Evolutionary conservation across 1,284 basidiomycete species (phyloP).

Genomic region (Golubevia sp.): DNA sequence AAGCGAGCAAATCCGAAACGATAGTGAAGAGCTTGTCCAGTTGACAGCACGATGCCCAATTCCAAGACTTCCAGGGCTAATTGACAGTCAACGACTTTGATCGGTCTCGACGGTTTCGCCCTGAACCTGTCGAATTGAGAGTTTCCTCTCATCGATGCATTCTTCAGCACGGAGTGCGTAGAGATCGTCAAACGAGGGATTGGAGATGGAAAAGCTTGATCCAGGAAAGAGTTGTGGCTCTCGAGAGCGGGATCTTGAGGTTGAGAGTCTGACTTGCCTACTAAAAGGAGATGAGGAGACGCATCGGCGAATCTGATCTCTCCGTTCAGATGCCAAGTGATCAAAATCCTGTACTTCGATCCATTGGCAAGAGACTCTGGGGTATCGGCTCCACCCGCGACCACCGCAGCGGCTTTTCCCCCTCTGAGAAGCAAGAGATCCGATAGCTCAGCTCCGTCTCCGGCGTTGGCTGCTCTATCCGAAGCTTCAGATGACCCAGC

Average conservation of each 20-base stretch:
- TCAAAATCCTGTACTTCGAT: constrained; percentile 18
- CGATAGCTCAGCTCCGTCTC: constrained; percentile 2
- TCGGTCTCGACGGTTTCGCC: constrained; percentile 8
- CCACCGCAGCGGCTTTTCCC: constrained; percentile 25
- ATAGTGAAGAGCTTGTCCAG: constrained; percentile 37
- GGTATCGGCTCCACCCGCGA: constrained; percentile 9
- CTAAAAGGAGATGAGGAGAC: constrained; percentile 45
- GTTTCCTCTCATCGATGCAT: constrained; percentile 21
- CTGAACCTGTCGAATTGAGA: constrained; percentile 32
- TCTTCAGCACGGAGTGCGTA: constrained; percentile 18
- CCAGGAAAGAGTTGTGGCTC: constrained; percentile 17
- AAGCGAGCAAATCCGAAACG: constrained; percentile 32
- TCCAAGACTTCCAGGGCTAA: constrained; percentile 44
- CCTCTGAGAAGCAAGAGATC: constrained; percentile 22
- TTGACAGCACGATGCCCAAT: constrained; percentile 25
- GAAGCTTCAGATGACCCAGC: too few species aligned
- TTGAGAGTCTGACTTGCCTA: constrained; percentile 26
- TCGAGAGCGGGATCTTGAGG: constrained; percentile 9
- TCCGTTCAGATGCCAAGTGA: constrained; percentile 57
- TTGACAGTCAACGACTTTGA: constrained; percentile 23
- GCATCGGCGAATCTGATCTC: constrained; percentile 47
- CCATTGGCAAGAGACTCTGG: constrained; percentile 5
- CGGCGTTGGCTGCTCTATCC: too few species aligned
- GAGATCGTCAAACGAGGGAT: constrained; percentile 47
- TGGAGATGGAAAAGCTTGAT: constrained; percentile 37